Evolutionary conservation across 1,139 yeast species (phyloP).

Genomic region (Diutina catenulata): DNA sequence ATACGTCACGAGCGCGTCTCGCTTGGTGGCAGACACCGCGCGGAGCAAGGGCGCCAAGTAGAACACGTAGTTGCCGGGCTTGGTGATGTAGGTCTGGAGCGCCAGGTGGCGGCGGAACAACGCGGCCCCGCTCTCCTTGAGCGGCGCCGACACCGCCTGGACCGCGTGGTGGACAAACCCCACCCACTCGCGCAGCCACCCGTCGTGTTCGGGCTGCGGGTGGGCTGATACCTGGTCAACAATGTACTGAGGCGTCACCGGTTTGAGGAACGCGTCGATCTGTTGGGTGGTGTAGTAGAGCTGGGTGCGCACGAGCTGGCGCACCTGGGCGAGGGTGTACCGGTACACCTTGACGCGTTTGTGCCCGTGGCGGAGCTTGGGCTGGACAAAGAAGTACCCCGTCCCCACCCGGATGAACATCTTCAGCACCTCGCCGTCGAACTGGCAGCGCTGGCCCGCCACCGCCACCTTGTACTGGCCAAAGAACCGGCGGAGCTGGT

Average conservation of each 20-base stretch:
- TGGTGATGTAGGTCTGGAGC: neutral
- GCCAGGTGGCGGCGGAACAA: neutral
- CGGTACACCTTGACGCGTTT: neutral
- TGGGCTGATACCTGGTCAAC: no score
- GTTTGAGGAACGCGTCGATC: neutral
- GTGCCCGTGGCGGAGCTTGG: neutral
- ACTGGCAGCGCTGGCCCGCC: neutral
- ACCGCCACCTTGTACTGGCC: neutral
- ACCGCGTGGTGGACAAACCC: neutral
- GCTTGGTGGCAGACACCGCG: neutral
- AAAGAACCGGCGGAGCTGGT: neutral
- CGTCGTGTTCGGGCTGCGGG: no score
- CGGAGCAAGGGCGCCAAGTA: neutral
- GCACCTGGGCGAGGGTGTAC: neutral
- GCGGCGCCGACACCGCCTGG: no score
- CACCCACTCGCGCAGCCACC: neutral
- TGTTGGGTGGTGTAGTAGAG: neutral
- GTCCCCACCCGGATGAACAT: neutral
- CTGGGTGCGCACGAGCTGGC: neutral
- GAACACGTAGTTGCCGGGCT: neutral
- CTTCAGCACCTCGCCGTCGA: neutral
- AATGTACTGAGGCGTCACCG: neutral
- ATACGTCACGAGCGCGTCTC: neutral
- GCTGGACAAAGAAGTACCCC: conserved; percentile 1
- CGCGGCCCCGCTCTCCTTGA: neutral